Evolutionary conservation across 305 asterid genomes (phyloP).

Genomic region (Fraxinus floribunda): DNA sequence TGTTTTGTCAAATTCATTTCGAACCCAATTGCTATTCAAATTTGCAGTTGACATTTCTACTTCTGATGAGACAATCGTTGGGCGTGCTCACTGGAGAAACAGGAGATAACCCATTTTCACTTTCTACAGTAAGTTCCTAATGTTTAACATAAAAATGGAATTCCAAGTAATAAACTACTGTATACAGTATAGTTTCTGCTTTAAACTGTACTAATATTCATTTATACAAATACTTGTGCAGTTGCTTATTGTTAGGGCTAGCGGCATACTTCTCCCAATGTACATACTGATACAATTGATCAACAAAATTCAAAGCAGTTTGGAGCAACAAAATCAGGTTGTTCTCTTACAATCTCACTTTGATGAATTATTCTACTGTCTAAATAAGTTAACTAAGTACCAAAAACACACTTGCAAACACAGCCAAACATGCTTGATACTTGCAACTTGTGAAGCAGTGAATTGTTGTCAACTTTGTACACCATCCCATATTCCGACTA

Average conservation of each 20-base stretch:
- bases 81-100: constrained; percentile 52
- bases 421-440: neutral
- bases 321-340: constrained; percentile 50
- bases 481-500: neutral
- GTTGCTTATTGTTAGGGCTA: constrained; percentile 58
- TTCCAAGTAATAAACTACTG: neutral
- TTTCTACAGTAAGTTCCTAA: constrained; percentile 56
- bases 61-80: constrained; percentile 56
- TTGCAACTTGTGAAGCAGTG: neutral
- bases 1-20: neutral
- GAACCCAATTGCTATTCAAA: neutral
- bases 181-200: neutral
- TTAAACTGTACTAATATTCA: neutral
- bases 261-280: constrained; percentile 81
- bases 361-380: neutral
- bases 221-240: constrained; percentile 28
- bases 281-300: constrained; percentile 54
- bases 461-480: neutral
- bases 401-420: neutral
- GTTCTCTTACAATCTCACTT: neutral
- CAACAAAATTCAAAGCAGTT: constrained; percentile 48
- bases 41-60: constrained; percentile 74
- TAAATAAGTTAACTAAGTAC: neutral
- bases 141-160: neutral
- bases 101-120: constrained; percentile 62